These are phyloP conservation scores for Beta lomatogona DNA, from an alignment of 179 eudicot species.

Conservation along the genomic window DNA sequence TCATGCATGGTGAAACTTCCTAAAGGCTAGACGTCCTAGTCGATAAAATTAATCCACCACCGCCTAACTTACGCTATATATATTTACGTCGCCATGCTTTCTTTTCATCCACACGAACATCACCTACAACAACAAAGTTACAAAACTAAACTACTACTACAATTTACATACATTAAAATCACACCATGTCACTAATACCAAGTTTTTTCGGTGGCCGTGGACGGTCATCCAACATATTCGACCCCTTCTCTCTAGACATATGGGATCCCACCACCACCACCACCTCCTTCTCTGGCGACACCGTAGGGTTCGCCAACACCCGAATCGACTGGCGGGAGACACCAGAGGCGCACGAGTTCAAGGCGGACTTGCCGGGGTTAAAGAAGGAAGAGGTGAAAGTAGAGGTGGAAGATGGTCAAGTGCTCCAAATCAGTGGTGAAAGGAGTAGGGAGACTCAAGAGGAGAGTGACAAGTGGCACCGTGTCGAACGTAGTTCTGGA, in stretches of 20 bases:
- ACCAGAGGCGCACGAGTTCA: conserved; percentile 63
- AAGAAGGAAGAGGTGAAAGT: conserved; percentile 67
- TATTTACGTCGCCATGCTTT: no score
- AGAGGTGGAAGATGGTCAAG: conserved; percentile 49
- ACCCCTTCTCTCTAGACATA: conserved; percentile 47
- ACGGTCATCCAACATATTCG: conserved; percentile 27
- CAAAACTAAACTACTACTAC: not conserved
- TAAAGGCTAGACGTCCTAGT: no score
- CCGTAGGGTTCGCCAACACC: conserved; percentile 39
- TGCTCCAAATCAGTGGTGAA: conserved; percentile 60
- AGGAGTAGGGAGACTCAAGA: conserved; percentile 53
- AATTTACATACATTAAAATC: not conserved
- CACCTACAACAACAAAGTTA: no score
- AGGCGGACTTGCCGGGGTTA: conserved; percentile 63
- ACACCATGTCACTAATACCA: conserved; percentile 46
- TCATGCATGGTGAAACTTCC: no score
- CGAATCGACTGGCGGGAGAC: conserved; percentile 70
- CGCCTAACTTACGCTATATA: no score
- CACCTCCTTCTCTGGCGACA: conserved; percentile 21
- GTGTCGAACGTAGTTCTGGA: conserved; percentile 43
- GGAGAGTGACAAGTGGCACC: conserved; percentile 47
- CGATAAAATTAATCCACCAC: no score
- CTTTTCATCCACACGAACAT: no score
- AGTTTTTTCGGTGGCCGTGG: conserved; percentile 32
- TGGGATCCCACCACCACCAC: conserved; percentile 42